Evolutionary conservation across 2,329 filamentous ascomycete genomes (phyloP).

Genomic region (Cercospora zeae-maydis): DNA sequence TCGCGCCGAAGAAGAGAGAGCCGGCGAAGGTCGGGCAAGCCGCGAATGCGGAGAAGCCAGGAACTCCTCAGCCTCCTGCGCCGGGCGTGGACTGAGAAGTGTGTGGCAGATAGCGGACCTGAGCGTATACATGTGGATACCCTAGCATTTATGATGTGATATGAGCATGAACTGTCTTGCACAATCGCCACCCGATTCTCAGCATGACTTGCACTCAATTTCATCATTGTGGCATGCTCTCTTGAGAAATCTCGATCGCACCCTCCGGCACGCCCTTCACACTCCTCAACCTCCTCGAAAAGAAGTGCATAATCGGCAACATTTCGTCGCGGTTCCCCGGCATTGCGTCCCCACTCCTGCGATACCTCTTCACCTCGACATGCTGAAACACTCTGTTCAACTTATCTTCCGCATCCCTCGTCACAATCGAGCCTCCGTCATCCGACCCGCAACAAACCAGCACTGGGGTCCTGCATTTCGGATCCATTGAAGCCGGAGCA

Average conservation of each 20-base stretch:
- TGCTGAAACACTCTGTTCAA: slow-evolving; percentile 54
- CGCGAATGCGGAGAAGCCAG: slow-evolving; percentile 31
- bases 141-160: neutral
- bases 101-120: neutral
- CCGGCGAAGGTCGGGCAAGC: slow-evolving; percentile 48
- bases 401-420: slow-evolving; percentile 59
- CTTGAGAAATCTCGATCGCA: slow-evolving; percentile 49
- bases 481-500: slow-evolving; percentile 40
- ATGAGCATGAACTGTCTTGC: neutral
- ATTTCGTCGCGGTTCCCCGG: slow-evolving; percentile 80
- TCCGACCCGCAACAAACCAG: slow-evolving; percentile 57
- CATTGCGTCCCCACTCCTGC: slow-evolving; percentile 72
- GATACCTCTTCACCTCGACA: slow-evolving; percentile 67
- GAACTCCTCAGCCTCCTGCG: slow-evolving; percentile 32
- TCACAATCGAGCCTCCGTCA: slow-evolving; percentile 47
- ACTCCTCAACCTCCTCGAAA: slow-evolving; percentile 62
- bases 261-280: slow-evolving; percentile 52
- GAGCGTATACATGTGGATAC: slow-evolving; percentile 4
- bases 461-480: slow-evolving; percentile 61
- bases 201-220: neutral
- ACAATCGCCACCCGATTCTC: no score
- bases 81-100: slow-evolving; percentile 33
- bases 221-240: neutral
- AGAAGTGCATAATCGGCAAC: slow-evolving; percentile 82
- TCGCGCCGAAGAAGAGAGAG: slow-evolving; percentile 44